A percentile compares a stretch with the other conserved stretches of the same genome.
Conservation (phyloP, 2,329 filamentous ascomycete genomes). For the Trichoderma polysporum region DNA sequence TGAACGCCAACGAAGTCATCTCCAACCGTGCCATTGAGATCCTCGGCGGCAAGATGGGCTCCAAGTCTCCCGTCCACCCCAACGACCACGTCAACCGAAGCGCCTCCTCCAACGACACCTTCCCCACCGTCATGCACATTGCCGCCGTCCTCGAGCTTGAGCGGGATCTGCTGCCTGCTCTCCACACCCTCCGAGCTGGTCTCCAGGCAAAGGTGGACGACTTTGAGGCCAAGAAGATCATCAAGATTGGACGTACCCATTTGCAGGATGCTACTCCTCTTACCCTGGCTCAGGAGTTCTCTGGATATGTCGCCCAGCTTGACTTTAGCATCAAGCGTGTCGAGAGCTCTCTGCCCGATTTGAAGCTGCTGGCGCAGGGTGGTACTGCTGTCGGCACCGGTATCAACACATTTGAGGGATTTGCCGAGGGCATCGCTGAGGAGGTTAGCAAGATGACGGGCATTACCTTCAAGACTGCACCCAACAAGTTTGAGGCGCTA, state of each 20-base stretch:
- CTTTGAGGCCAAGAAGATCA: slow-evolving; percentile 82
- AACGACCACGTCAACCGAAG: slow-evolving; percentile 99
- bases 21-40: slow-evolving; percentile 99
- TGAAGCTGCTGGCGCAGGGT: slow-evolving; percentile 87
- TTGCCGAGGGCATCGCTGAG: slow-evolving; percentile 86
- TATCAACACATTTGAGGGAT: slow-evolving; percentile 95
- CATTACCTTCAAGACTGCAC: slow-evolving; percentile 89
- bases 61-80: slow-evolving; percentile 97
- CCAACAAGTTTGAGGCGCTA: slow-evolving; percentile 98
- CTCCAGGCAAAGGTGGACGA: slow-evolving; percentile 85
- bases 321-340: slow-evolving; percentile 88
- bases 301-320: slow-evolving; percentile 92
- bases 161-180: slow-evolving; percentile 76
- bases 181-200: slow-evolving; percentile 77
- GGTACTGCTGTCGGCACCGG: slow-evolving; percentile 96
- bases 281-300: slow-evolving; percentile 96
- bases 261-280: slow-evolving; percentile 95
- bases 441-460: slow-evolving; percentile 93
- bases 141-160: slow-evolving; percentile 93
- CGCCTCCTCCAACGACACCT: slow-evolving; percentile 97
- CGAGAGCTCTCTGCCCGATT: slow-evolving; percentile 76
- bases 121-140: slow-evolving; percentile 99
- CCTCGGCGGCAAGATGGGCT: slow-evolving; percentile 87
- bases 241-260: slow-evolving; percentile 98
- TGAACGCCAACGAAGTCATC: slow-evolving; percentile 99